A percentile compares a stretch with the other conserved stretches of the same genome.
phyloP scores from a whole-genome alignment of 2,329 filamentous ascomycete species.

The Monilinia polystroma region DNA sequence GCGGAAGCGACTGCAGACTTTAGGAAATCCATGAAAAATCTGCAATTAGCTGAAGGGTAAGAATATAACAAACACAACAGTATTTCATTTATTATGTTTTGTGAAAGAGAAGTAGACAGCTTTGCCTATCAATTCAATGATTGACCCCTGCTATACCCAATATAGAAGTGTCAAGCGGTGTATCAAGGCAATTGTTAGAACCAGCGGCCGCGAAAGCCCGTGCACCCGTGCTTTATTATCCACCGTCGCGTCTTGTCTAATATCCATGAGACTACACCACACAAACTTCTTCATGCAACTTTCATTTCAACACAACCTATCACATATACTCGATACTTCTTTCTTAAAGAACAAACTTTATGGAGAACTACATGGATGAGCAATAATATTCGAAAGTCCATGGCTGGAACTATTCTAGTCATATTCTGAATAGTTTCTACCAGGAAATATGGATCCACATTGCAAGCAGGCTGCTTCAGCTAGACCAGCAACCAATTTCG shows the following conservation, averaged over 20 bases:
- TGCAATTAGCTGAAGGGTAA: constrained; percentile 6
- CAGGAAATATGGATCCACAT: constrained; percentile 11
- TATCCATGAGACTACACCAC: background rate
- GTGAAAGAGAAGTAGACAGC: constrained; percentile 21
- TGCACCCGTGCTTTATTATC: background rate
- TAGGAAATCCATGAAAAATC: constrained; percentile 79
- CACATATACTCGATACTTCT: background rate
- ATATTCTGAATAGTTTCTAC: background rate
- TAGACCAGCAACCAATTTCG: constrained; percentile 9
- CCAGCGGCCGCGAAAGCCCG: constrained; percentile 8
- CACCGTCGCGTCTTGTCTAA: background rate
- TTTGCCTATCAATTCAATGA: constrained; percentile 12
- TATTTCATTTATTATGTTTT: constrained; percentile 9
- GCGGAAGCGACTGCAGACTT: constrained; percentile 97
- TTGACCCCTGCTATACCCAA: constrained; percentile 18
- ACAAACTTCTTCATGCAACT: background rate
- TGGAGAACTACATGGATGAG: background rate
- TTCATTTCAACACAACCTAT: background rate
- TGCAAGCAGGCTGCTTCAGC: constrained; percentile 1
- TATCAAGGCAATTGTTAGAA: background rate
- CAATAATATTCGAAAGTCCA: background rate
- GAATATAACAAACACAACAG: background rate
- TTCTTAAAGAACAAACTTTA: background rate
- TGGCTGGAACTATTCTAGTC: background rate
- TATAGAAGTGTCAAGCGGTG: background rate